Conservation (phyloP, 2,329 filamentous ascomycete species). For the Torrubiella hemipterigena region DNA sequence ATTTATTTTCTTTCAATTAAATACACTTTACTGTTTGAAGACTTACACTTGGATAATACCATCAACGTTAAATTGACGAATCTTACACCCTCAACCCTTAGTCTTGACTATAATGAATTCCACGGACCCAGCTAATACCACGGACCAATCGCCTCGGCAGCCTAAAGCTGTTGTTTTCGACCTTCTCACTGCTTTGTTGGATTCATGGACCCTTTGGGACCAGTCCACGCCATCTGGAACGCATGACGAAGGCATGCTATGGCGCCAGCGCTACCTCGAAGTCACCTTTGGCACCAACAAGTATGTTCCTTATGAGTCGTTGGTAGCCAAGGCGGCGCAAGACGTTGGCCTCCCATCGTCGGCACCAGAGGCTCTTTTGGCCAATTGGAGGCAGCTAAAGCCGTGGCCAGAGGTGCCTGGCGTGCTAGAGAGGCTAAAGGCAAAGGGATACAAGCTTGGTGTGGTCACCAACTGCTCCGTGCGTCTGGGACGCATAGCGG, state of each 20-base stretch:
- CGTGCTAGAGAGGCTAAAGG: conserved; percentile 12
- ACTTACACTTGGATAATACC: no score
- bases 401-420: conserved; percentile 12
- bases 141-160: conserved; percentile 12
- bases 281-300: conserved; percentile 21
- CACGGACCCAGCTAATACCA: not conserved
- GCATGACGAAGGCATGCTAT: conserved; percentile 15
- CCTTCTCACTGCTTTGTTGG: conserved; percentile 24
- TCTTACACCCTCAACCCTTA: no score
- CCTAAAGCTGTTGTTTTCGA: conserved; percentile 25
- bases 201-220: conserved; percentile 27
- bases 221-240: conserved; percentile 14
- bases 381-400: conserved; percentile 15
- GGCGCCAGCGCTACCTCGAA: conserved; percentile 24
- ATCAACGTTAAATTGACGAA: no score
- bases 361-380: conserved; percentile 15
- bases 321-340: conserved; percentile 16
- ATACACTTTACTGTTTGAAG: no score
- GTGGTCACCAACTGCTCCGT: conserved; percentile 26
- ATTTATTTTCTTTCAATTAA: no score
- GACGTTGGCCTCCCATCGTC: conserved; percentile 17
- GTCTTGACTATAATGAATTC: no score
- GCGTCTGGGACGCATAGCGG: conserved; percentile 15
- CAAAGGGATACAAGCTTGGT: conserved; percentile 17
- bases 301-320: conserved; percentile 20